phyloP scores from a whole-genome alignment of 202 grass and related monocot genomes.

The Panicum virgatum region DNA sequence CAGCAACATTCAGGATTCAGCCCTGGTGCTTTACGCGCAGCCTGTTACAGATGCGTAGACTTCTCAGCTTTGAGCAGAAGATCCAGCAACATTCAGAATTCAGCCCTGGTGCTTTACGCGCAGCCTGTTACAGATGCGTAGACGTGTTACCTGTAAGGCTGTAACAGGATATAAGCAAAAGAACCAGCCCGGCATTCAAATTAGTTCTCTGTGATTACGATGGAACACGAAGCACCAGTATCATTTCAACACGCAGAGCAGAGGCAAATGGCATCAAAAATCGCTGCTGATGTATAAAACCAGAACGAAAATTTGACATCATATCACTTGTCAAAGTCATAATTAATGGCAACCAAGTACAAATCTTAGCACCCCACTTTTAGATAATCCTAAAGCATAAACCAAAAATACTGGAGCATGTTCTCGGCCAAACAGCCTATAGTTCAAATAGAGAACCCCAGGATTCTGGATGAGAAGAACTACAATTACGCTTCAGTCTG shows the following conservation, averaged over 20 bases:
- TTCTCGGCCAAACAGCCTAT: neutral
- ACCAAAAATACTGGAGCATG: neutral
- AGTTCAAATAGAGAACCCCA: neutral
- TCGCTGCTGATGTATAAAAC: neutral
- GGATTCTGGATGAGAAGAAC: neutral
- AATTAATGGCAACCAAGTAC: neutral
- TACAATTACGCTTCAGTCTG: constrained; percentile 78
- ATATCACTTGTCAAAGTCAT: neutral
- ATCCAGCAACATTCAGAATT: too few species aligned
- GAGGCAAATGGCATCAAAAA: neutral
- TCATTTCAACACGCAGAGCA: too few species aligned
- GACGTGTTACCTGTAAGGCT: too few species aligned
- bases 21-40: too few species aligned
- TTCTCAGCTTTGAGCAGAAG: too few species aligned
- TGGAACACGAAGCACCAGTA: neutral
- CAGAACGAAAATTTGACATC: neutral
- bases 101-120: too few species aligned
- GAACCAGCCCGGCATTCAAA: neutral
- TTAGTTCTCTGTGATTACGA: neutral
- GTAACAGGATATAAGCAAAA: neutral
- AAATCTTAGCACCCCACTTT: neutral
- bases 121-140: too few species aligned
- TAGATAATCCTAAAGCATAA: neutral
- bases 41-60: too few species aligned
- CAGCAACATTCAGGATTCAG: too few species aligned